These are phyloP conservation scores for Tricholoma terreum DNA, from an alignment of 768 basidiomycete genomes.

Conservation along the genomic window DNA sequence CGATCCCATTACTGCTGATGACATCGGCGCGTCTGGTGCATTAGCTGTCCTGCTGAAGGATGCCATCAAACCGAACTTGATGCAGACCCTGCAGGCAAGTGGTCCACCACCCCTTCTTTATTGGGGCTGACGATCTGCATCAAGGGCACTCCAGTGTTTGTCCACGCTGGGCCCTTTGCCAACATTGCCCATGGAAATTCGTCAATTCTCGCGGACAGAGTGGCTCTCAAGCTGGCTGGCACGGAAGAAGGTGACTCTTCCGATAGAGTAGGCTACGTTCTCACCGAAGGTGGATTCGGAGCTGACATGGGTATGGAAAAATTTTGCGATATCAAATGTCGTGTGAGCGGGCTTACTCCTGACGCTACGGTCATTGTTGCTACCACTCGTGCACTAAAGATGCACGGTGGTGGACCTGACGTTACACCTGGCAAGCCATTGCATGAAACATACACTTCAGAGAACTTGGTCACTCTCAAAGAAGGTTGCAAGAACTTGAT, in stretches of 20 bases:
- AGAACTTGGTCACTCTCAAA: slow-evolving; percentile 84
- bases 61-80: slow-evolving; percentile 97
- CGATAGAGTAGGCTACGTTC: slow-evolving; percentile 86
- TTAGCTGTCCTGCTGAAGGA: slow-evolving; percentile 98
- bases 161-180: slow-evolving; percentile 97
- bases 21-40: slow-evolving; percentile 92
- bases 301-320: slow-evolving; percentile 99
- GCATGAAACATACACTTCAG: slow-evolving; percentile 90
- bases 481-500: slow-evolving; percentile 92
- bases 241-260: slow-evolving; percentile 86
- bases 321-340: slow-evolving; percentile 99
- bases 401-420: slow-evolving; percentile 98
- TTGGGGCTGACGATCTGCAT: not conserved
- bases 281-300: slow-evolving; percentile 98
- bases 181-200: slow-evolving; percentile 99
- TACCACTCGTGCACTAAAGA: slow-evolving; percentile 96
- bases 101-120: not conserved
- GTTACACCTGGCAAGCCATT: slow-evolving; percentile 95
- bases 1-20: slow-evolving; percentile 92
- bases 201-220: slow-evolving; percentile 95
- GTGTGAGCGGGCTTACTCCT: slow-evolving; percentile 86
- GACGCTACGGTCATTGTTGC: slow-evolving; percentile 96
- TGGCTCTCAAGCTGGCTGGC: slow-evolving; percentile 95
- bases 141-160: slow-evolving; percentile 95
- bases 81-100: slow-evolving; percentile 89